A percentile compares a stretch with the other conserved stretches of the same genome.
Conservation (phyloP, 495 filamentous ascomycete genomes). For the Aspergillus olivimuriae region DNA sequence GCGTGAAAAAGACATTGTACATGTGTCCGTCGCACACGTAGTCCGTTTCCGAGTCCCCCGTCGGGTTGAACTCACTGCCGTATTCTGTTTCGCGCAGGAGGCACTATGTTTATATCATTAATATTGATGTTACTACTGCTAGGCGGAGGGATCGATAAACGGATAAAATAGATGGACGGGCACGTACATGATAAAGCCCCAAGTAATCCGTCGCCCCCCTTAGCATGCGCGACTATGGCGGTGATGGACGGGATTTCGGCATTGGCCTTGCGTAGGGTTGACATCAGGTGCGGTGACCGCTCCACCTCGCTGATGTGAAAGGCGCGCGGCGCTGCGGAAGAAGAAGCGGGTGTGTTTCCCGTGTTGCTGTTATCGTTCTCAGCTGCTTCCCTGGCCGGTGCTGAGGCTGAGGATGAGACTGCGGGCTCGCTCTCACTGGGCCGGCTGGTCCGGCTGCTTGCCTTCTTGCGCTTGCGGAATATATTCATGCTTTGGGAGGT, state of each 20-base stretch:
- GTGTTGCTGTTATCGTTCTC: neutral
- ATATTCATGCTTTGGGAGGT: neutral
- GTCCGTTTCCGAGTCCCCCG: neutral
- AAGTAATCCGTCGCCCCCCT: neutral
- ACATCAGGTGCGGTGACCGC: neutral
- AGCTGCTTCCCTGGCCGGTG: neutral
- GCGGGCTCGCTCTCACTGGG: neutral
- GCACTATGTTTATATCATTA: neutral
- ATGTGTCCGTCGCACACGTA: neutral
- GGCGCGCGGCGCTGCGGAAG: slow-evolving; percentile 3
- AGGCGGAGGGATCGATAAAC: neutral
- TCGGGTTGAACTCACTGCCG: neutral
- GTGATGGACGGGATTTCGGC: neutral
- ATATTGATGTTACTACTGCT: neutral
- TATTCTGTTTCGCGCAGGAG: neutral
- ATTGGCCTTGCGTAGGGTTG: neutral
- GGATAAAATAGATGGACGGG: neutral
- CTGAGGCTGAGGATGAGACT: neutral
- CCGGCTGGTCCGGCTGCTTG: neutral
- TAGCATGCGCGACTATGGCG: neutral
- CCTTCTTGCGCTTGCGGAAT: neutral
- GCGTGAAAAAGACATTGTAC: neutral
- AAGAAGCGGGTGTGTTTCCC: no score
- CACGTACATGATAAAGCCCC: neutral
- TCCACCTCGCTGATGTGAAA: slow-evolving; percentile 1